Percentiles rank a stretch among this genome's conserved stretches.
These are phyloP conservation scores for Pestalotiopsis fici DNA, from an alignment of 2,329 filamentous ascomycete species.

Conservation along the genomic window DNA sequence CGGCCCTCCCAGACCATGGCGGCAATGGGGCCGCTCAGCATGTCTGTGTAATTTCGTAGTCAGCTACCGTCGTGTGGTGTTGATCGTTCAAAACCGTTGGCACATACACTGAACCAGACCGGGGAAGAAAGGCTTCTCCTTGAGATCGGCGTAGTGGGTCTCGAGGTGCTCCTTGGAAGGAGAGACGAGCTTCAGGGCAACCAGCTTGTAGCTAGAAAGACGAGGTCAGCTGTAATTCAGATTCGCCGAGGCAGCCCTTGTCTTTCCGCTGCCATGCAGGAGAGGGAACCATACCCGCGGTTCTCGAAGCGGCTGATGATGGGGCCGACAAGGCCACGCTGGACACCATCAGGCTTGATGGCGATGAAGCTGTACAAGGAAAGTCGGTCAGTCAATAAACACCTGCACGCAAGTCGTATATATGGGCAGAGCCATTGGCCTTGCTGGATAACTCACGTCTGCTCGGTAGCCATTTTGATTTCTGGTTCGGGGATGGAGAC, in stretches of 20 bases:
- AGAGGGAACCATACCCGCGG: slow-evolving; percentile 67
- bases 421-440: not conserved
- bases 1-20: slow-evolving; percentile 99
- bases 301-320: slow-evolving; percentile 99
- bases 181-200: slow-evolving; percentile 91
- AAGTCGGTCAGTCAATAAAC: slow-evolving; percentile 32
- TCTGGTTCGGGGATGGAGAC: slow-evolving; percentile 14
- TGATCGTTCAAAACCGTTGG: not conserved
- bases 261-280: not conserved
- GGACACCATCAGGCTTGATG: slow-evolving; percentile 99
- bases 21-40: slow-evolving; percentile 93
- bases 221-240: not conserved
- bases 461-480: slow-evolving; percentile 31
- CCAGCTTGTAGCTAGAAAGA: slow-evolving; percentile 84
- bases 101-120: slow-evolving; percentile 86
- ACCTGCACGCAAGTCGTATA: too few relatives aligned
- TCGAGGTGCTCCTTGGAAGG: slow-evolving; percentile 95
- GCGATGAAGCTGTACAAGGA: slow-evolving; percentile 83
- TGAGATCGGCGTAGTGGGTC: slow-evolving; percentile 91
- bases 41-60: slow-evolving; percentile 63
- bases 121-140: slow-evolving; percentile 94
- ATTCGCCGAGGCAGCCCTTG: not conserved
- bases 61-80: not conserved
- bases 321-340: slow-evolving; percentile 93
- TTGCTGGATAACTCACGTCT: slow-evolving; percentile 26